Conservation (phyloP, 23 red algal species). For the Gracilaria vermiculophylla region DNA sequence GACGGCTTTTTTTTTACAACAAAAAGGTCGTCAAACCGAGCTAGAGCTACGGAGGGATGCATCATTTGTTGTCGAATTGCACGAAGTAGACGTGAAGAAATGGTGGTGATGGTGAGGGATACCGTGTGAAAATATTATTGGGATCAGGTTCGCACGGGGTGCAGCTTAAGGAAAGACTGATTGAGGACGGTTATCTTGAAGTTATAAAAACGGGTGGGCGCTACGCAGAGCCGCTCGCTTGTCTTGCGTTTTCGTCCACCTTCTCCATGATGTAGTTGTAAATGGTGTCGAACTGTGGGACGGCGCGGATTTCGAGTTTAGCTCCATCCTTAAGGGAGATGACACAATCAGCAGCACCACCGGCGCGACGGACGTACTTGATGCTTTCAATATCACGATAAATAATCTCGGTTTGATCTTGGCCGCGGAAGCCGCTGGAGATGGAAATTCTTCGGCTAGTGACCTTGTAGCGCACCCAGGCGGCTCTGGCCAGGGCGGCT, state of each 20-base stretch:
- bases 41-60: background rate
- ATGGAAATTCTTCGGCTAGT: slow-evolving; percentile 85
- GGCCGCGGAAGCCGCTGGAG: slow-evolving; percentile 82
- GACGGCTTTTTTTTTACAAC: background rate
- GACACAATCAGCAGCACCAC: slow-evolving; percentile 89
- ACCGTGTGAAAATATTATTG: background rate
- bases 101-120: background rate
- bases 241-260: slow-evolving; percentile 58
- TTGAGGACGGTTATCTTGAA: no score
- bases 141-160: no score
- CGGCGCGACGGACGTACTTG: slow-evolving; percentile 83
- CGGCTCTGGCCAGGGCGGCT: slow-evolving; percentile 73
- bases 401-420: slow-evolving; percentile 84
- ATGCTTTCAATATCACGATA: slow-evolving; percentile 88
- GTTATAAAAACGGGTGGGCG: background rate
- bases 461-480: slow-evolving; percentile 96
- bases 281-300: slow-evolving; percentile 60
- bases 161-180: no score
- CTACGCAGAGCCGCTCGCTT: slow-evolving; percentile 65
- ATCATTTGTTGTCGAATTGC: background rate
- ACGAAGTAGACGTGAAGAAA: background rate
- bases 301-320: slow-evolving; percentile 80
- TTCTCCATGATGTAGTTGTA: slow-evolving; percentile 76
- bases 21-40: background rate
- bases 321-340: slow-evolving; percentile 86